Evolutionary conservation across 257 asterid genomes (phyloP).

Genomic region (Jacaranda copaia): DNA sequence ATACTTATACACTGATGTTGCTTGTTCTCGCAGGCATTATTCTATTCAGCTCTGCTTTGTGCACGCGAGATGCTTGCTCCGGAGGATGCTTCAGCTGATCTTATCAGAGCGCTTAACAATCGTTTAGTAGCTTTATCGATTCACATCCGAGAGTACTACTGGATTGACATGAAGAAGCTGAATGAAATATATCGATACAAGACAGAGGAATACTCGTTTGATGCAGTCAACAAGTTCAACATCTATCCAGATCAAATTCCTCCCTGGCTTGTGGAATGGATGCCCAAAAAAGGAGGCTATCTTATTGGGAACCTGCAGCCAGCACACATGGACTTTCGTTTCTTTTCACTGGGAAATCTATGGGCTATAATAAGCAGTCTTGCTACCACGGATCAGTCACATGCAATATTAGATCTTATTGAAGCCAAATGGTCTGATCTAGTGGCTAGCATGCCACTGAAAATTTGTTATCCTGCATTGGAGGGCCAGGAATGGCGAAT

Average conservation of each 20-base stretch:
- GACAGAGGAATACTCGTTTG: slow-evolving; percentile 83
- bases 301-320: slow-evolving; percentile 87
- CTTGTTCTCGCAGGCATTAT: slow-evolving; percentile 61
- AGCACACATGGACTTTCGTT: slow-evolving; percentile 90
- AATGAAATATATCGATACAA: slow-evolving; percentile 82
- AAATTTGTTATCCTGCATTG: slow-evolving; percentile 81
- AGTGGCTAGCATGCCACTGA: slow-evolving; percentile 79
- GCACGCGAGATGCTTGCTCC: slow-evolving; percentile 85
- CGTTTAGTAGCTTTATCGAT: slow-evolving; percentile 79
- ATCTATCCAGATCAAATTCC: slow-evolving; percentile 90
- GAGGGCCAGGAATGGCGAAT: slow-evolving; percentile 86
- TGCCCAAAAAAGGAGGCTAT: slow-evolving; percentile 77
- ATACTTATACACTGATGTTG: slow-evolving; percentile 12
- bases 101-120: slow-evolving; percentile 66
- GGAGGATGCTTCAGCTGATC: slow-evolving; percentile 72
- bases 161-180: slow-evolving; percentile 77
- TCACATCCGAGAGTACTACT: slow-evolving; percentile 83
- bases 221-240: slow-evolving; percentile 85
- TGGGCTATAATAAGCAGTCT: slow-evolving; percentile 78
- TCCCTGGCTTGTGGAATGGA: slow-evolving; percentile 89
- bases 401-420: slow-evolving; percentile 75
- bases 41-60: slow-evolving; percentile 76
- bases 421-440: slow-evolving; percentile 82
- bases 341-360: slow-evolving; percentile 78
- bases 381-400: slow-evolving; percentile 74